Evolutionary conservation across 768 basidiomycete species (phyloP), one percentile per base, ranked within the genome.

Genomic region (Lentinula aciculospora): DNA sequence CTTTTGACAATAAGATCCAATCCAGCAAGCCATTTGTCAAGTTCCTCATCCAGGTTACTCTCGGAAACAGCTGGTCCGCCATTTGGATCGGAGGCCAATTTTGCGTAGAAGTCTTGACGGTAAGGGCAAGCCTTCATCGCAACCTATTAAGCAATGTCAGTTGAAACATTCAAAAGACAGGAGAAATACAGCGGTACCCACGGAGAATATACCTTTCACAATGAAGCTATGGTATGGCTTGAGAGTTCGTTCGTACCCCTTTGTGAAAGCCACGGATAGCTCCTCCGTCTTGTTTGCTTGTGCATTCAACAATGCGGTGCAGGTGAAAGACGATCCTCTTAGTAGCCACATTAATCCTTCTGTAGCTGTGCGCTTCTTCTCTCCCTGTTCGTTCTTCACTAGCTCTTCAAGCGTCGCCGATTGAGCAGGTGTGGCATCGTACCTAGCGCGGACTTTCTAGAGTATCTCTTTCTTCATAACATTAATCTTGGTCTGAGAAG

Each of bases 341-440:
- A 94, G 80, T 49, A 99, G 81, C 97, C 97, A 99, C 72, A 98
- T 74, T 56, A 98, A 80, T 15, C 93, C 94, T 67, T 95, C 88
- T 0, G 95, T 97, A 2, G 96, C 93, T 0, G 82, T 80, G 15
- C 83, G 81, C 72, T 94, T 94, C 81, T 94, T 92, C 73, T 93
- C 89, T 23, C 72, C 73, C 71, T 90, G 86, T 73, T 98, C 97
- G 65, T 88, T 88, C 66, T 80, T 78, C 4, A 94, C 85, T 27
- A 99, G 83, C 48, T 78, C 73, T 73, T 99, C 92, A 27, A 99
- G 81, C 1, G 97, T 98, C 28, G 72, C 70, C 4, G 89, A 93
- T 60, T 82, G 63, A 1, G 71, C 70, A 1, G 90, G 85, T 4
- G 79, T 72, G 0, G 88, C 82, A 25, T 86, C 77, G 69, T 90